Evolutionary conservation across 108 stramenopile genomes (phyloP), one percentile per base, ranked within the genome.

Genomic region (Nannochloropsis oceanica): DNA sequence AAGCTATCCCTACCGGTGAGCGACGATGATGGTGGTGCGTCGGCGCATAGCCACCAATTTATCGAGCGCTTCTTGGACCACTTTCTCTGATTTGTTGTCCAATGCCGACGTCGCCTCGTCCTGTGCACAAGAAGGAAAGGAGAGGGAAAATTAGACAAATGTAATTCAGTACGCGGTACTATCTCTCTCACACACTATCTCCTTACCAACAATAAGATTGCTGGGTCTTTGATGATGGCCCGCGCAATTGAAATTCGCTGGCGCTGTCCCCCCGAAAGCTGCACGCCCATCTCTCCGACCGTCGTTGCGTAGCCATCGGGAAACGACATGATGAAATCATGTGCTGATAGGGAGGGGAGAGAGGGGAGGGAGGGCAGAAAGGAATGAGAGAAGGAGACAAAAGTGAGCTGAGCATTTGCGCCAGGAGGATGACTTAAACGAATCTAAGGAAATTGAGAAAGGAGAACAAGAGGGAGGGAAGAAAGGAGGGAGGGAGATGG

Each of bases 211-310:
- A 97, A 87, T 18, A 94, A 83, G 42, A 95, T 90, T 0, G 91
- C 91, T 26, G 96, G 93, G 87, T 95, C 90, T 85, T 92, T 92
- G 12, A 99, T 92, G 26, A 97, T 81, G 5, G 97, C 97, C 81
- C 98, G 90, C 11, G 98, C 98, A 85, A 98, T 97, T 26, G 94
- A 94, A 81, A 99, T 93, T 13, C 99, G 90, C 86, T 98, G 97
- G 83, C 96, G 95, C 90, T 98, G 97, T 12, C 97, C 97, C 12
- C 99, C 97, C 20, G 90, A 91, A 0, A 98, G 92, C 85, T 94
- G 86, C 25, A 91, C 93, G 0, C 94, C 94, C 20, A 92, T 87
- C 46, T 92, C 93, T 20, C 94, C 95, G 50, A 95, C 92, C 43
- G 84, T 81, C 12, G 91, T 91, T 18, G 86, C 14, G 42, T 89